Evolutionary conservation across 2,329 filamentous ascomycete genomes (phyloP), one percentile per base, ranked within the genome.

Genomic region (Penicillium sp.): DNA sequence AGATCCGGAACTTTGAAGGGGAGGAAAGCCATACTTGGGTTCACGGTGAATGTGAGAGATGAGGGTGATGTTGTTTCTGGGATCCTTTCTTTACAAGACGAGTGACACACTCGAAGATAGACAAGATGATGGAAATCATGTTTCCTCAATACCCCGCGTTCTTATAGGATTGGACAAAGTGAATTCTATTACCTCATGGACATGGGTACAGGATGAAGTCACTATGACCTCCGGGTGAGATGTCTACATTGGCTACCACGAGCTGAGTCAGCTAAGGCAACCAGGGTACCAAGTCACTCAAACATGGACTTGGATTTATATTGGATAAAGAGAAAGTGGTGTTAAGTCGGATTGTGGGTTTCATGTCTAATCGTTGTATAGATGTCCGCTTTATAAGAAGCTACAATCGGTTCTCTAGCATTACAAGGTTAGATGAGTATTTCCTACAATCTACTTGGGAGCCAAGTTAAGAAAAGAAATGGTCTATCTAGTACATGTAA

Each of bases 161-260:
- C 44, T 44, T 47, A 49, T 49, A 40, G 20, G 22, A 10, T 14
- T 20, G 18, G 18, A 4, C 18, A 7, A n/a, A 4, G 14, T 16
- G 14, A 6, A 6, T 20, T 35, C 24, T 16, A 26, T 20, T 22
- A 40, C 42, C 26, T 47, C 46, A 45, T 49, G 39, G 38, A 22
- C 34, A 24, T 24, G 4, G 38, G 38, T n/a, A 24, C 23, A 23
- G 28, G 36, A 51, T 55, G 53, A 55, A 52, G 51, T 55, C 53
- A 55, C 52, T 29, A 55, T 55, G 53, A 55, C 36, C 14, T 36
- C 16, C 27, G 29, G 16, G 27, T 24, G 36, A 18, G 22, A 39
- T 31, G 22, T 20, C 13, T 16, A 14, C 22, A 14, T 14, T 22
- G 14, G 27, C 18, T 28, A n/a, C 13, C 13, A 34, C 35, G 31